Percentiles rank a stretch among this genome's conserved stretches.
Evolutionary conservation across 1,139 yeast species (phyloP).

Genomic region (Protomyces pachydermus): DNA sequence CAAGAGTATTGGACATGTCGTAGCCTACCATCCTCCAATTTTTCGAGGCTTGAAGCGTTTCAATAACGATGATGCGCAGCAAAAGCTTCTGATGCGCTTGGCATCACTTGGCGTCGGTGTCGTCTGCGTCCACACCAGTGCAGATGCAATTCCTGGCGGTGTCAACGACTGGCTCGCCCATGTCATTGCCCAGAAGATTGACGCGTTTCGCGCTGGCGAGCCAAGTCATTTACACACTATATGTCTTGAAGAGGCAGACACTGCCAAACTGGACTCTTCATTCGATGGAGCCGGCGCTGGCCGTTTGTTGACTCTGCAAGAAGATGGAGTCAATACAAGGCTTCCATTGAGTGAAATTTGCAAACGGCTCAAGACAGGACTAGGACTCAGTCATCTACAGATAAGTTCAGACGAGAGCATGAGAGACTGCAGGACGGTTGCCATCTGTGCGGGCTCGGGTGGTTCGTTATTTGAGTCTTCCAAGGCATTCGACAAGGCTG

Average conservation of each 20-base stretch:
- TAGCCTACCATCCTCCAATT: conserved; percentile 92
- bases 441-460: conserved; percentile 96
- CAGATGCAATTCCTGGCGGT: conserved; percentile 86
- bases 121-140: conserved; percentile 92
- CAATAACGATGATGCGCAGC: conserved; percentile 67
- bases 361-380: conserved; percentile 47
- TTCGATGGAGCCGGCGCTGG: conserved; percentile 75
- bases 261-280: conserved; percentile 33
- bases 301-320: conserved; percentile 53
- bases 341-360: not conserved
- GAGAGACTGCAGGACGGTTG: conserved; percentile 52
- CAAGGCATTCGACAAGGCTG: conserved; percentile 47
- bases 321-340: conserved; percentile 39
- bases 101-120: conserved; percentile 76
- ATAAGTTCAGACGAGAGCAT: conserved; percentile 37
- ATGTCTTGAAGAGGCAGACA: conserved; percentile 33
- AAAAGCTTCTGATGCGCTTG: conserved; percentile 63
- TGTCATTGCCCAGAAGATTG: conserved; percentile 46
- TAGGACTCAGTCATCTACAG: conserved; percentile 57
- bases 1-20: conserved; percentile 43
- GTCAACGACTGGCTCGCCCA: conserved; percentile 87
- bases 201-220: not conserved
- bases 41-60: conserved; percentile 83
- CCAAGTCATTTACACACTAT: conserved; percentile 5
- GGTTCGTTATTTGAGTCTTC: conserved; percentile 60